Evolutionary conservation across 306 rosid species (phyloP).

Genomic region (Rubus parviflorus): DNA sequence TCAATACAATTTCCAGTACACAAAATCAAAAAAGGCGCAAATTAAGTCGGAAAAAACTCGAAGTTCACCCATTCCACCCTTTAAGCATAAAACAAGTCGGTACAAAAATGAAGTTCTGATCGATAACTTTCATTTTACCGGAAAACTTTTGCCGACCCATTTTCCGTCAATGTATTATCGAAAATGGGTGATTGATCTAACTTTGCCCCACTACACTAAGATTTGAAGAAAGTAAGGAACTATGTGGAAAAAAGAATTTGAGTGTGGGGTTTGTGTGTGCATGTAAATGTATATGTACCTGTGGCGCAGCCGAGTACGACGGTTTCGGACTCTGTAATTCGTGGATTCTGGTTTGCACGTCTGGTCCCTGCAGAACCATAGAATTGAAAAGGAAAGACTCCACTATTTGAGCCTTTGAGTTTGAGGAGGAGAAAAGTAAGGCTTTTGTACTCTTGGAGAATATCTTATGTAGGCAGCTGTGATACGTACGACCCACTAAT

Average conservation of each 20-base stretch:
- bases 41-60: too few relatives aligned
- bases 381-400: background rate
- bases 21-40: background rate
- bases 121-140: background rate
- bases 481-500: too few relatives aligned
- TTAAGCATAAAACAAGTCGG: background rate
- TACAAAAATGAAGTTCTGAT: background rate
- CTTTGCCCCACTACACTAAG: too few relatives aligned
- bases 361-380: conserved; percentile 8
- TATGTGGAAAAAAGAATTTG: background rate
- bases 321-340: background rate
- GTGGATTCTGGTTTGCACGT: conserved; percentile 17
- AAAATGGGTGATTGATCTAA: background rate
- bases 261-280: background rate
- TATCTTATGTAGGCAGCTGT: too few relatives aligned
- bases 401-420: too few relatives aligned
- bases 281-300: background rate
- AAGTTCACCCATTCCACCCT: background rate
- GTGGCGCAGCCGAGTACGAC: background rate
- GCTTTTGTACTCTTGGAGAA: too few relatives aligned
- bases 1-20: background rate
- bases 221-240: background rate
- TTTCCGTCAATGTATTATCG: background rate
- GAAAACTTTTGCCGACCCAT: background rate
- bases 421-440: too few relatives aligned